Evolutionary conservation across 495 filamentous ascomycete species (phyloP).

Genomic region (Trichoderma asperelloides): DNA sequence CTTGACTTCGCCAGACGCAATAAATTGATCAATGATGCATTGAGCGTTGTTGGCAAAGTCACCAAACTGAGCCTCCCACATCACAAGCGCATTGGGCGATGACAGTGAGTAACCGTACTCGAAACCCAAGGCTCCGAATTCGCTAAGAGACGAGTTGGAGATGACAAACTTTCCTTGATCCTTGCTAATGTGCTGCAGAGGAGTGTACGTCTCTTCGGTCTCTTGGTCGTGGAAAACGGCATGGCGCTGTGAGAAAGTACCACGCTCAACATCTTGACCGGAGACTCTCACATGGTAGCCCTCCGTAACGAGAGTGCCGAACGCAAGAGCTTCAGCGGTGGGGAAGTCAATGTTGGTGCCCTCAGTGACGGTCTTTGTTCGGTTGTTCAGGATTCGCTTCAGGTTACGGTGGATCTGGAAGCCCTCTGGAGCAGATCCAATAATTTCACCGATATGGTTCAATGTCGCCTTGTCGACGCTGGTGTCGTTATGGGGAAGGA

Average conservation of each 20-base stretch:
- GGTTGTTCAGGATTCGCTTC: slow-evolving; percentile 85
- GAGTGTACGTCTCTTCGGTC: slow-evolving; percentile 83
- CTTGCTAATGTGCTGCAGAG: slow-evolving; percentile 76
- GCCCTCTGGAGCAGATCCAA: slow-evolving; percentile 67
- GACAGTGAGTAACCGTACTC: slow-evolving; percentile 98
- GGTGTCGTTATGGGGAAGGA: slow-evolving; percentile 86
- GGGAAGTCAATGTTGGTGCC: slow-evolving; percentile 96
- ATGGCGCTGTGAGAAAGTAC: slow-evolving; percentile 98
- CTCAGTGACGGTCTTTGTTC: slow-evolving; percentile 87
- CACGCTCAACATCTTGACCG: slow-evolving; percentile 97
- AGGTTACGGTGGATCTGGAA: slow-evolving; percentile 90
- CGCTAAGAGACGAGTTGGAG: slow-evolving; percentile 91
- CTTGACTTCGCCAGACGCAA: slow-evolving; percentile 94
- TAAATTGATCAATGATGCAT: slow-evolving; percentile 97
- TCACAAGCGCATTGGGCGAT: slow-evolving; percentile 90
- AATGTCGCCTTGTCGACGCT: slow-evolving; percentile 61
- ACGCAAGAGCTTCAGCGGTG: slow-evolving; percentile 92
- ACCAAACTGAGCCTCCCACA: slow-evolving; percentile 99
- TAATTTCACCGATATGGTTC: slow-evolving; percentile 67
- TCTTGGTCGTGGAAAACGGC: slow-evolving; percentile 96
- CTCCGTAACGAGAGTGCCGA: slow-evolving; percentile 81
- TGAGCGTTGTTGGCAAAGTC: slow-evolving; percentile 99
- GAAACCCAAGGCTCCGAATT: slow-evolving; percentile 92
- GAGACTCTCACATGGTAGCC: slow-evolving; percentile 95
- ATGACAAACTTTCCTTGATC: slow-evolving; percentile 93